Evolutionary conservation across 228 moss, liverwort and hornwort species (phyloP).

Genomic region (Sphagnum fallax): DNA sequence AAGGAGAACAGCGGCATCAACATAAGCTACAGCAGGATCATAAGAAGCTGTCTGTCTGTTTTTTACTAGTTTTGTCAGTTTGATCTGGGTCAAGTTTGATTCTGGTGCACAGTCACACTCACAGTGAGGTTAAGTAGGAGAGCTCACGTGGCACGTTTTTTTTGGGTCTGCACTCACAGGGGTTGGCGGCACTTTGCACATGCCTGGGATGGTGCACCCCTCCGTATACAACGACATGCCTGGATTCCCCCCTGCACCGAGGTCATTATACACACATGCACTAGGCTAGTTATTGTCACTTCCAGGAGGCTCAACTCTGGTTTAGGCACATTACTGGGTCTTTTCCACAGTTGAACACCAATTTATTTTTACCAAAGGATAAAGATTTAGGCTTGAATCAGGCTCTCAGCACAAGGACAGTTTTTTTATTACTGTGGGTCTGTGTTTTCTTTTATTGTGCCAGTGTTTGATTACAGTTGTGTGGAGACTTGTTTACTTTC

Average conservation of each 20-base stretch:
- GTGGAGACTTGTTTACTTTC: neutral
- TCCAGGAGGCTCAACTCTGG: conserved; percentile 8
- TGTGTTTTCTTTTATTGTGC: no score
- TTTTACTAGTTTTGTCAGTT: neutral
- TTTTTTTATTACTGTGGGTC: no score
- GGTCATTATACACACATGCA: conserved; percentile 77
- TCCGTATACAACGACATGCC: conserved; percentile 89
- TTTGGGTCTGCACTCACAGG: conserved; percentile 80
- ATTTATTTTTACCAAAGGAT: no score
- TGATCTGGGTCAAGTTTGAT: conserved; percentile 1
- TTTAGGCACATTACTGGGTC: conserved; percentile 9
- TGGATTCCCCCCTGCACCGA: conserved; percentile 84
- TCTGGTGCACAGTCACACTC: conserved; percentile 7
- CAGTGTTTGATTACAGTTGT: no score
- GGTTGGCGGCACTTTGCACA: conserved; percentile 97
- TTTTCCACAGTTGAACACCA: conserved; percentile 3
- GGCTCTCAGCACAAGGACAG: no score
- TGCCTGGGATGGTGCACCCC: conserved; percentile 88
- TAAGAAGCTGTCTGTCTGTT: no score
- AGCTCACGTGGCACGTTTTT: conserved; percentile 53
- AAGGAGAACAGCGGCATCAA: neutral
- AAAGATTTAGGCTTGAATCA: no score
- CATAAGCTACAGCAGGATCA: no score
- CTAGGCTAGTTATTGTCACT: conserved; percentile 17
- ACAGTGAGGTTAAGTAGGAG: neutral